Conservation (phyloP, 345 rosid species). For the Jatropha curcas region DNA sequence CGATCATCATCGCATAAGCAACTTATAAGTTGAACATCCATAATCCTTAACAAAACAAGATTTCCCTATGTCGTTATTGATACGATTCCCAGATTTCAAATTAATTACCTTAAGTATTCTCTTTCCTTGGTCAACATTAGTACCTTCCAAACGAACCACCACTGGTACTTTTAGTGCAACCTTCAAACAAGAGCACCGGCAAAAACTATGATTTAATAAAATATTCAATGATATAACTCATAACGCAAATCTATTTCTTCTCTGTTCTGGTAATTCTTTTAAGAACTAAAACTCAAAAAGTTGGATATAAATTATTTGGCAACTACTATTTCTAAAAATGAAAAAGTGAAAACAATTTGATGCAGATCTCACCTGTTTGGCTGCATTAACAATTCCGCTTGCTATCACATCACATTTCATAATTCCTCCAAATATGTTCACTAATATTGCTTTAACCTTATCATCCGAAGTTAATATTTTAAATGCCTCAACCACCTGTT, state of each 20-base stretch:
- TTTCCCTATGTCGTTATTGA: constrained; percentile 3
- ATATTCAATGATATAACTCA: not conserved
- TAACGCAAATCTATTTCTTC: not conserved
- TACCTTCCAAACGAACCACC: constrained; percentile 78
- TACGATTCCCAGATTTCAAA: constrained; percentile 9
- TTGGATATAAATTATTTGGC: too few species aligned
- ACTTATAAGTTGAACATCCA: not conserved
- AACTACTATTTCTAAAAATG: too few species aligned
- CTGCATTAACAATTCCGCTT: constrained; percentile 98
- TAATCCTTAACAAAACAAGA: not conserved
- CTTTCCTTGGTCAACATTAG: constrained; percentile 75
- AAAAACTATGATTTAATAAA: constrained; percentile 8
- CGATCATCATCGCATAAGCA: too few species aligned
- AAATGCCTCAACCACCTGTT: constrained; percentile 97
- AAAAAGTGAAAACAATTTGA: not conserved
- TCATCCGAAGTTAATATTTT: constrained; percentile 96
- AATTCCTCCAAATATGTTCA: constrained; percentile 97
- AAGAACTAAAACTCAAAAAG: not conserved
- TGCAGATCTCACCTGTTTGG: constrained; percentile 66
- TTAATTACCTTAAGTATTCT: constrained; percentile 86
- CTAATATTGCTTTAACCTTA: constrained; percentile 97
- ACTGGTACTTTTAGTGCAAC: constrained; percentile 94
- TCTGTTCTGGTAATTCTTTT: not conserved
- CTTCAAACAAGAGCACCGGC: constrained; percentile 30
- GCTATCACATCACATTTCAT: constrained; percentile 99